A percentile compares a stretch with the other conserved stretches of the same genome.
Evolutionary conservation across 1,139 yeast species (phyloP).

Genomic region (Lodderomyces metapsilosis): DNA sequence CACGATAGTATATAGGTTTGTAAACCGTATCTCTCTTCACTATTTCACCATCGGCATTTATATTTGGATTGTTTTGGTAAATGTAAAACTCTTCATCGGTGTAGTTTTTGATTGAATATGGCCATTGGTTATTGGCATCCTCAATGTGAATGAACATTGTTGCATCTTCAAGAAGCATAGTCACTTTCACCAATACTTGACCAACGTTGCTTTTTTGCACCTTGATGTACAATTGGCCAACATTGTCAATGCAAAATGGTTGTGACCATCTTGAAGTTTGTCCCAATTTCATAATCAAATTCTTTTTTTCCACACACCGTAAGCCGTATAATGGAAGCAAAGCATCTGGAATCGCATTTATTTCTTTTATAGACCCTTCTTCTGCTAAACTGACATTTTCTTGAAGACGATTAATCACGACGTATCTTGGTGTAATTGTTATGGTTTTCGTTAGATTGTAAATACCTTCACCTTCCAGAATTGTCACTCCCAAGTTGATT

Average conservation of each 20-base stretch:
- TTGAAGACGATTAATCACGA: slow-evolving; percentile 61
- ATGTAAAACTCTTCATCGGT: slow-evolving; percentile 81
- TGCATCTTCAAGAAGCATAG: slow-evolving; percentile 73
- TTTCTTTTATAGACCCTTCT: slow-evolving; percentile 55
- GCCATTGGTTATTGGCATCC: slow-evolving; percentile 83
- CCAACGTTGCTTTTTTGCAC: slow-evolving; percentile 62
- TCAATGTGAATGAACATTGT: slow-evolving; percentile 75
- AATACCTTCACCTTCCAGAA: slow-evolving; percentile 86
- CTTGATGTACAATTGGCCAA: slow-evolving; percentile 78
- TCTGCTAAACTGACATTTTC: slow-evolving; percentile 65
- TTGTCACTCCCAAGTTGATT: slow-evolving; percentile 70
- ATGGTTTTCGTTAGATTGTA: slow-evolving; percentile 77
- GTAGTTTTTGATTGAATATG: slow-evolving; percentile 85
- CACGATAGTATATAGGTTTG: slow-evolving; percentile 71
- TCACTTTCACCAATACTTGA: slow-evolving; percentile 69
- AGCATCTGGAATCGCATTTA: slow-evolving; percentile 46
- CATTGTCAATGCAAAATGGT: slow-evolving; percentile 78
- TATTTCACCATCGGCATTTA: slow-evolving; percentile 69
- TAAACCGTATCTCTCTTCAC: slow-evolving; percentile 49
- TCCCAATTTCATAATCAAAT: slow-evolving; percentile 56
- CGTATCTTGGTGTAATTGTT: slow-evolving; percentile 78
- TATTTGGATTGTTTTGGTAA: slow-evolving; percentile 81
- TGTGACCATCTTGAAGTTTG: slow-evolving; percentile 79
- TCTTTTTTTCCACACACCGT: slow-evolving; percentile 49
- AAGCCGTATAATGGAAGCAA: slow-evolving; percentile 66